Percentiles rank a stretch among this genome's conserved stretches.
These are phyloP conservation scores for Acacia melanoxylon DNA, from an alignment of 306 rosid species.

Conservation along the genomic window DNA sequence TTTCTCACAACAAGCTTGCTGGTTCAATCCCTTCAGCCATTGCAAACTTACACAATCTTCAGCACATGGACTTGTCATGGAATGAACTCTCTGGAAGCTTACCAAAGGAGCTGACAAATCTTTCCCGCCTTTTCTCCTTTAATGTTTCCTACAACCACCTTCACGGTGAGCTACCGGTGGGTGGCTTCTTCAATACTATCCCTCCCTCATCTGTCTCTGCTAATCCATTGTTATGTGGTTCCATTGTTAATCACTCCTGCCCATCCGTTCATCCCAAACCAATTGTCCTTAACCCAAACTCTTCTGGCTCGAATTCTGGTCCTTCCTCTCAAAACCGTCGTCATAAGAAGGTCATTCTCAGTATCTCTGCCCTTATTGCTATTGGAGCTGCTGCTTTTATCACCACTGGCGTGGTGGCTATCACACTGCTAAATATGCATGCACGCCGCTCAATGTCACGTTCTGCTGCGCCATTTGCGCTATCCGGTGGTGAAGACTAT, in stretches of 20 bases:
- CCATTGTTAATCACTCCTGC: constrained; percentile 77
- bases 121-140: constrained; percentile 72
- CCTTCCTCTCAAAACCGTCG: constrained; percentile 52
- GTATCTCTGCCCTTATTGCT: constrained; percentile 94
- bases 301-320: constrained; percentile 57
- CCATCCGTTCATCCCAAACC: constrained; percentile 94
- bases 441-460: constrained; percentile 60
- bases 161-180: constrained; percentile 91
- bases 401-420: constrained; percentile 77
- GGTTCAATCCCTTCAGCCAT: constrained; percentile 75
- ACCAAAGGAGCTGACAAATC: constrained; percentile 89
- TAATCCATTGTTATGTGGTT: constrained; percentile 78
- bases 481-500: constrained; percentile 82
- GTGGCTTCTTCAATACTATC: constrained; percentile 94
- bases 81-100: constrained; percentile 80
- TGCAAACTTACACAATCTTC: constrained; percentile 76
- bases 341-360: constrained; percentile 70
- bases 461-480: constrained; percentile 58
- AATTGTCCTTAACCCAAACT: constrained; percentile 91
- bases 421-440: constrained; percentile 74
- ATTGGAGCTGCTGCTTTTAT: constrained; percentile 94
- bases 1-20: constrained; percentile 77
- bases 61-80: constrained; percentile 74
- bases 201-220: constrained; percentile 70
- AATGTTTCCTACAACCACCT: constrained; percentile 82